Conservation (phyloP, 148 eudicot species). For the Rheum nobile region DNA sequence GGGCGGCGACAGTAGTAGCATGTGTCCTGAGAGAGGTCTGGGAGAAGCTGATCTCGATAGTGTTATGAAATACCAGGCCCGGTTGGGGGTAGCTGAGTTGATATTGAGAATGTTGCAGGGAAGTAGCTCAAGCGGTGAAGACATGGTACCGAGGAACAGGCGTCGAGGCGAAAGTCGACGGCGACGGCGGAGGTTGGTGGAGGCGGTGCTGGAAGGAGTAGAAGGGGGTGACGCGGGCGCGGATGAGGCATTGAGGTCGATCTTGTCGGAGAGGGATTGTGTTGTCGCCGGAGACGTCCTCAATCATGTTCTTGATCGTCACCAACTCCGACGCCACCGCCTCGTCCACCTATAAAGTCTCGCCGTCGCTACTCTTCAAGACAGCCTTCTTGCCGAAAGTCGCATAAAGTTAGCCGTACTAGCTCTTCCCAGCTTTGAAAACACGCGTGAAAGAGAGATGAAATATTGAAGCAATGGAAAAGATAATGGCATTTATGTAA, state of each 20-base stretch:
- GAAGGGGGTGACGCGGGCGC: slow-evolving; percentile 32
- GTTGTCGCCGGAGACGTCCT: neutral
- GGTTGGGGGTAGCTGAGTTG: slow-evolving; percentile 13
- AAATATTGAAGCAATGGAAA: no score
- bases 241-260: slow-evolving; percentile 76
- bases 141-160: neutral
- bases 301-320: neutral
- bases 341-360: neutral
- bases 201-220: no score
- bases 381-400: neutral
- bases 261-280: slow-evolving; percentile 28
- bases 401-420: no score
- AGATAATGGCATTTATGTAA: no score
- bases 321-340: neutral
- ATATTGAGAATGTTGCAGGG: slow-evolving; percentile 7
- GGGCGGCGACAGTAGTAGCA: neutral
- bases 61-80: slow-evolving; percentile 13
- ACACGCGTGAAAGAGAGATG: no score
- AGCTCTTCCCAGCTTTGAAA: no score
- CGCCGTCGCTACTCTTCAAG: neutral
- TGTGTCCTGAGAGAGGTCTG: neutral
- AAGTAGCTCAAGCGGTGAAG: neutral
- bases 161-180: neutral
- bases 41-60: slow-evolving; percentile 22
- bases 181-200: slow-evolving; percentile 19